A percentile compares a stretch with the other conserved stretches of the same genome.
These are phyloP conservation scores for Carex cristatella DNA, from an alignment of 176 grass and related monocot species.

Conservation along the genomic window DNA sequence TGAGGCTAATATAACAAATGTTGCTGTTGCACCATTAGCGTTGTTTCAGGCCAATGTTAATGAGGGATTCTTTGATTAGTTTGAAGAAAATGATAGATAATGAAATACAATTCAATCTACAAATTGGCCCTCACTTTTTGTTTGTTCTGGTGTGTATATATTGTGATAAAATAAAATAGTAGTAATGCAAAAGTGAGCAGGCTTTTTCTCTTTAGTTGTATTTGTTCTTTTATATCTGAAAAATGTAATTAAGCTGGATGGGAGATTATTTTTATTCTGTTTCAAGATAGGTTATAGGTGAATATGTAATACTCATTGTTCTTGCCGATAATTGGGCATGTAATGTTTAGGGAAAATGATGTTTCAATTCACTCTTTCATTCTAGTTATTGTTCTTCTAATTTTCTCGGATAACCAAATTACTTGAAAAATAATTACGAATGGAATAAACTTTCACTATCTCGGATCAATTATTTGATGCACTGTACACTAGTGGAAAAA, in stretches of 20 bases:
- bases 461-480: not conserved
- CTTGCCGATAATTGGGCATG: not conserved
- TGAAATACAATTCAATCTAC: not conserved
- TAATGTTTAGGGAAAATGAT: not conserved
- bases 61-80: slow-evolving; percentile 55
- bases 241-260: not conserved
- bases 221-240: slow-evolving; percentile 2
- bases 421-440: too few relatives aligned
- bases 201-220: not conserved
- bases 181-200: not conserved
- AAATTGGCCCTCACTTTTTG: not conserved
- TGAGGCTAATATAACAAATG: slow-evolving; percentile 46
- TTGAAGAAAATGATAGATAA: not conserved
- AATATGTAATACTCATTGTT: not conserved
- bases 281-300: not conserved
- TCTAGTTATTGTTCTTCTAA: not conserved
- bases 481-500: too few relatives aligned
- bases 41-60: slow-evolving; percentile 74
- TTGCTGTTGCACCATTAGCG: slow-evolving; percentile 21
- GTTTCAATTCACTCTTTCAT: not conserved
- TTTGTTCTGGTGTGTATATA: not conserved
- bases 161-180: not conserved
- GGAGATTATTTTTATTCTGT: not conserved
- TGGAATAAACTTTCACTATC: not conserved
- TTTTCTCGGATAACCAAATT: too few relatives aligned